These are phyloP conservation scores for Exophiala sp. DNA, from an alignment of 2,329 filamentous ascomycete genomes.

Conservation along the genomic window DNA sequence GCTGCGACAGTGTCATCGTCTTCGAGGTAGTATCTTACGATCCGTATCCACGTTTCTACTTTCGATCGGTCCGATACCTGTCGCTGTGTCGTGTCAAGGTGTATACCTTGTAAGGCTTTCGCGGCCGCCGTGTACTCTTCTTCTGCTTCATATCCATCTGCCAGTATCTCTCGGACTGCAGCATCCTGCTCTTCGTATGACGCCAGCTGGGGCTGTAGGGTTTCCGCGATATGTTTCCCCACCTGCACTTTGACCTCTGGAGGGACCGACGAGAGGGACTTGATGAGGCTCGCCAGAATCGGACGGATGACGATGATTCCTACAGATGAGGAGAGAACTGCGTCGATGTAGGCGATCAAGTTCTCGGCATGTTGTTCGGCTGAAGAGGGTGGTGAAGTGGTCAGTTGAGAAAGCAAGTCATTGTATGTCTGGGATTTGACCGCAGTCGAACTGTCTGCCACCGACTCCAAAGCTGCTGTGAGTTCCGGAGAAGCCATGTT, in stretches of 20 bases:
- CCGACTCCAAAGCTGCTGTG: constrained; percentile 47
- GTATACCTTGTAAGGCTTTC: constrained; percentile 73
- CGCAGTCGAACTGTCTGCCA: constrained; percentile 38
- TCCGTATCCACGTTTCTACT: constrained; percentile 84
- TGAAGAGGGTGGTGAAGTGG: constrained; percentile 42
- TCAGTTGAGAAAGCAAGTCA: constrained; percentile 55
- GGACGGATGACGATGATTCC: constrained; percentile 73
- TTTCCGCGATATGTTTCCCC: constrained; percentile 67
- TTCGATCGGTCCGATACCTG: constrained; percentile 78
- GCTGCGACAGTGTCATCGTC: constrained; percentile 85
- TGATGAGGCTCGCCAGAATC: constrained; percentile 68
- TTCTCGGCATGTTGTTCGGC: constrained; percentile 26
- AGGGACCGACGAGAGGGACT: constrained; percentile 53
- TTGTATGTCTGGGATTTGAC: constrained; percentile 57
- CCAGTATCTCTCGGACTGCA: constrained; percentile 73
- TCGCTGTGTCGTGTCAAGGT: constrained; percentile 83
- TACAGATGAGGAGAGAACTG: constrained; percentile 66
- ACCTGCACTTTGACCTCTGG: constrained; percentile 68
- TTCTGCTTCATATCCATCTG: constrained; percentile 74
- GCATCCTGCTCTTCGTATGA: constrained; percentile 84
- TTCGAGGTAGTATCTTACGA: constrained; percentile 90
- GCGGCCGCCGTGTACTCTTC: constrained; percentile 81
- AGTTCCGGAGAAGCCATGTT: constrained; percentile 52
- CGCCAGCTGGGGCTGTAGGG: constrained; percentile 63
- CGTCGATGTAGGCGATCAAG: constrained; percentile 56